Evolutionary conservation across 2,329 filamentous ascomycete species (phyloP), one percentile per base, ranked within the genome.

Genomic region (Colletotrichum gloeosporioides): DNA sequence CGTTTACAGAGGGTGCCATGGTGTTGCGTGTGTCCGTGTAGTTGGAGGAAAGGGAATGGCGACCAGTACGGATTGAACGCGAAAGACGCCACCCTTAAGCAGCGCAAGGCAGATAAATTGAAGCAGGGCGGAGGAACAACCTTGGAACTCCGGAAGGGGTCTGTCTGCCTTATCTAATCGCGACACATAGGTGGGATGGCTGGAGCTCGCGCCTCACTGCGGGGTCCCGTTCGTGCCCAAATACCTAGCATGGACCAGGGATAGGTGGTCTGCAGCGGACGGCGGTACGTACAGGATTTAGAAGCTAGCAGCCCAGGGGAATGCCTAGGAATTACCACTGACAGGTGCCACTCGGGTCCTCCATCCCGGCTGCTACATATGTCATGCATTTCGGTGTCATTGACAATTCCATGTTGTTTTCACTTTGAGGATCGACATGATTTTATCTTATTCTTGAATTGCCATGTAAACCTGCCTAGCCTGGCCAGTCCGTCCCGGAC

Each of bases 1-100:
- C 75, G 64, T 81, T 81, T 73, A 83, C 83, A 78, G 82, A 79
- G 69, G 84, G 83, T 73, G 84, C 79, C 85, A 86, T 86, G 73
- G 76, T 78, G 77, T 59, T 76, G 71, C 10, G 16, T 64, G 61
- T 49, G 32, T 62, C 55, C 22, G 27, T 64, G 29, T 29, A 8
- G 32, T 74, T 29, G 61, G 36, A 10, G 65, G 25, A 32, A 44
- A 6, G 22, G 44, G 22, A 27, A 74, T 69, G 59, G 8, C 70
- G 59, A 22, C 15, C 22, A 68, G 59, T 34, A 59, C 15, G n/a
- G 29, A 32, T 49, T 32, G 34, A 69, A 74, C 31, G 36, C n/a
- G 63, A 63, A 39, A 61, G 59, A 55, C 36, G 25, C 64, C 34
- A 39, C 49, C 22, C 59, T 61, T 32, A n/a, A 57, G 36, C 8